Base-by-base conservation (phyloP, 2,329 filamentous ascomycete species). In the Venturia carpophila region DNA sequence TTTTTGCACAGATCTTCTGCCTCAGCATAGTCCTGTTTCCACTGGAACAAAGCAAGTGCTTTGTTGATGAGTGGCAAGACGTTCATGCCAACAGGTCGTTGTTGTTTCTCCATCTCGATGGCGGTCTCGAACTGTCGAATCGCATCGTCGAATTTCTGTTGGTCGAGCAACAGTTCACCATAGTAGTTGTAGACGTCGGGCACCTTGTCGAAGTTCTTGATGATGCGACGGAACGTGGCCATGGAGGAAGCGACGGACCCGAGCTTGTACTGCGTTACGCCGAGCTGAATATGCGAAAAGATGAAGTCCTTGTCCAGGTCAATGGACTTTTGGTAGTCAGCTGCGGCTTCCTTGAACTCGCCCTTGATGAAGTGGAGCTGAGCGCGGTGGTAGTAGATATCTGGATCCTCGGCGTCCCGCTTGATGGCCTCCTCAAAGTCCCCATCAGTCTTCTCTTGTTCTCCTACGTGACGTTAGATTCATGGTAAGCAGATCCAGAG, bases 131-230 rank as follows among this genome's bases (percentile, higher is more conserved):
- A 99, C 79, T 97, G 96, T 80, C 96, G 90, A 68, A 99, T 92
- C 34, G 94, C 94, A 76, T 99, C 93, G 66, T 90, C 83, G 79
- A 88, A 97, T 78, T 97, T 96, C 78, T 91, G 88, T 81, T 97
- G 94, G 81, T 99, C 94, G 64, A 99, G 87, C 66, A 99, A 84
- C 65, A 99, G 84, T 80, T 99, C 94, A 72, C 94, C 94, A 73
- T 96, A 97, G 84, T 99, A 99, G 84, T 99, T 99, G 84, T 97
- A 99, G 49, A 97, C 94, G 74, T 99, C 94, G 6, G 93, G 92
- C 13, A 96, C 91, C 75, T 93, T 90, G 73, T 92, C 90, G 74
- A 99, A 99, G 80, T 96, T 97, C 87, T 97, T 99, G 77, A 97
- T 92, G 78, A 92, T 96, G 68, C 92, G 85, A 71, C 93, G 87